Evolutionary conservation across 768 basidiomycete species (phyloP).

Genomic region (Pleurotus ostreatus): DNA sequence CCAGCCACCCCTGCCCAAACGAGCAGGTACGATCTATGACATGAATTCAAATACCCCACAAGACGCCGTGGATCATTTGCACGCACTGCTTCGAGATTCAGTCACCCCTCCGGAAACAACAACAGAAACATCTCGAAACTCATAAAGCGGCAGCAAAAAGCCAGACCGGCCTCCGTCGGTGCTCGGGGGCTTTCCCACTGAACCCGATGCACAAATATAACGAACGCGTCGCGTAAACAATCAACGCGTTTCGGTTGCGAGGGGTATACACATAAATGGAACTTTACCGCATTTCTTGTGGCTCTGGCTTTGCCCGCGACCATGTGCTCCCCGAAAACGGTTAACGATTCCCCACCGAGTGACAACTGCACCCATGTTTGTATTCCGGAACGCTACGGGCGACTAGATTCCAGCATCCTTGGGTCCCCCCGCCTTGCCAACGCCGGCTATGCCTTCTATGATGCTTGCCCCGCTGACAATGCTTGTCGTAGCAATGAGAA

Average conservation of each 20-base stretch:
- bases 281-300: background rate
- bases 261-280: conserved; percentile 7
- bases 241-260: conserved; percentile 10
- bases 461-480: conserved; percentile 79
- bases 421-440: conserved; percentile 24
- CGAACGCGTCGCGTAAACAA: conserved; percentile 46
- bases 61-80: background rate
- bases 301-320: conserved; percentile 6
- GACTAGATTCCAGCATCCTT: conserved; percentile 42
- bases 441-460: conserved; percentile 62
- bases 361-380: conserved; percentile 8
- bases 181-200: conserved; percentile 6
- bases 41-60: background rate
- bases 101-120: background rate
- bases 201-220: conserved; percentile 29
- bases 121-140: background rate
- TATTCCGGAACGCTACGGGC: conserved; percentile 7
- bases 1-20: conserved; percentile 6
- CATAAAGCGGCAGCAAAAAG: background rate
- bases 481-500: conserved; percentile 88
- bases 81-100: background rate
- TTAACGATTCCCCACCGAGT: conserved; percentile 11
- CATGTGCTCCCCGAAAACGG: conserved; percentile 25
- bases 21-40: background rate
- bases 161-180: conserved; percentile 6